These are phyloP conservation scores for Penicillium pancosmium DNA, from an alignment of 495 filamentous ascomycete genomes.

Conservation along the genomic window DNA sequence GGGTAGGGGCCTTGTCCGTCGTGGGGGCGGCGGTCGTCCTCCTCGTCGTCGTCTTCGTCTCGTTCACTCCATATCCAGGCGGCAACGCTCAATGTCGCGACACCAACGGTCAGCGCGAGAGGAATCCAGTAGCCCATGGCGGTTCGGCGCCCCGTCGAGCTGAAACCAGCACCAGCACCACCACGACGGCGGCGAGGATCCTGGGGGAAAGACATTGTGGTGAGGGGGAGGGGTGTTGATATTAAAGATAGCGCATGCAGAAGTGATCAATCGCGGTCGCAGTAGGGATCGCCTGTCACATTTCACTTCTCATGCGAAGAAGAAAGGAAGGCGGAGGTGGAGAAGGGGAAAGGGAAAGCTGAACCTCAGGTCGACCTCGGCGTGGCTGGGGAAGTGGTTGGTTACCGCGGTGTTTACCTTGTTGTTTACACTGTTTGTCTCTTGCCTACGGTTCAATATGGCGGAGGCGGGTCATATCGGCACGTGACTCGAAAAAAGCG, in stretches of 20 bases:
- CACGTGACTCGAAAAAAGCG: constrained; percentile 30
- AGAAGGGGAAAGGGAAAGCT: constrained; percentile 12
- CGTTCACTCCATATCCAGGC: constrained; percentile 95
- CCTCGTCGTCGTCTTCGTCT: constrained; percentile 67
- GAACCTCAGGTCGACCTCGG: constrained; percentile 34
- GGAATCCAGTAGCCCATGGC: constrained; percentile 85
- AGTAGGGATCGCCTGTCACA: constrained; percentile 36
- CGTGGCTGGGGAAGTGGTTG: constrained; percentile 44
- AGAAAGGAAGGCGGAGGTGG: constrained; percentile 21
- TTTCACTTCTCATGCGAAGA: constrained; percentile 30
- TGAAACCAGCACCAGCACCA: constrained; percentile 57
- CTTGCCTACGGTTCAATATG: constrained; percentile 8
- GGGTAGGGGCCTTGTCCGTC: constrained; percentile 33
- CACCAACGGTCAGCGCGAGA: constrained; percentile 77
- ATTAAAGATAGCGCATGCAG: constrained; percentile 37
- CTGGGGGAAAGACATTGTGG: constrained; percentile 75
- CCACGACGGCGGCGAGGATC: constrained; percentile 59
- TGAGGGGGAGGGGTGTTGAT: constrained; percentile 12
- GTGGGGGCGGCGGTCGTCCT: constrained; percentile 46
- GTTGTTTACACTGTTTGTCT: constrained; percentile 14
- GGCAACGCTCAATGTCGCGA: constrained; percentile 79
- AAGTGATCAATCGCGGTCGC: constrained; percentile 32
- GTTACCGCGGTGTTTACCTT: constrained; percentile 25
- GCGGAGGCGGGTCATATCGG: constrained; percentile 25
- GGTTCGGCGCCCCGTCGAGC: constrained; percentile 62